phyloP scores from a whole-genome alignment of 23 red algal genomes.

The Gracilaria domingensis region DNA sequence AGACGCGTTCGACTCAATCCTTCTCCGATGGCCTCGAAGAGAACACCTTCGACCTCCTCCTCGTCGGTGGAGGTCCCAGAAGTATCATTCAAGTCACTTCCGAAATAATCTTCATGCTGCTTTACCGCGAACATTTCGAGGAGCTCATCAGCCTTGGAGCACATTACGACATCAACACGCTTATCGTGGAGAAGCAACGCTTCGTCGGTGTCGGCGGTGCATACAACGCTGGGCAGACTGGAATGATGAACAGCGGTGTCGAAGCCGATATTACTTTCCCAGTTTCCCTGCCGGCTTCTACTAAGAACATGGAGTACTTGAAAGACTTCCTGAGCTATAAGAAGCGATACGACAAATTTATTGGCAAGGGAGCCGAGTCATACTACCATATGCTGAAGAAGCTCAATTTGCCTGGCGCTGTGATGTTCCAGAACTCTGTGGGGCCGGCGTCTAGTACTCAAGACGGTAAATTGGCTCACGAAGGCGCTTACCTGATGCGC shows the following conservation, averaged over 20 bases:
- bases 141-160: constrained; percentile 43
- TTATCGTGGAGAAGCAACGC: constrained; percentile 59
- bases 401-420: constrained; percentile 37
- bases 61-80: constrained; percentile 55
- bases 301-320: background rate
- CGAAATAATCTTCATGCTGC: constrained; percentile 48
- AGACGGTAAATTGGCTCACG: constrained; percentile 16
- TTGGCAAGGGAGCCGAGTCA: background rate
- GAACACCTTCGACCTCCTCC: constrained; percentile 1
- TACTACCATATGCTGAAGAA: background rate
- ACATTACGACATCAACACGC: constrained; percentile 19
- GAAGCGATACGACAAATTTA: constrained; percentile 16
- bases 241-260: constrained; percentile 50
- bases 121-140: constrained; percentile 51
- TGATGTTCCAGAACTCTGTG: constrained; percentile 38
- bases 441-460: constrained; percentile 23
- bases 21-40: constrained; percentile 1
- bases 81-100: constrained; percentile 52
- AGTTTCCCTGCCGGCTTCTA: background rate
- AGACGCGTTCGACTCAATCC: background rate
- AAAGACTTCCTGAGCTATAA: constrained; percentile 53
- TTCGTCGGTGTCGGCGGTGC: constrained; percentile 29
- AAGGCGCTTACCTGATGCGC: constrained; percentile 39
- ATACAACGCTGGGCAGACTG: constrained; percentile 17
- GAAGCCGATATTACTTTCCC: constrained; percentile 52